Conservation (phyloP, 805 yeast genomes). For the Vanderwaltozyma polyspora region DNA sequence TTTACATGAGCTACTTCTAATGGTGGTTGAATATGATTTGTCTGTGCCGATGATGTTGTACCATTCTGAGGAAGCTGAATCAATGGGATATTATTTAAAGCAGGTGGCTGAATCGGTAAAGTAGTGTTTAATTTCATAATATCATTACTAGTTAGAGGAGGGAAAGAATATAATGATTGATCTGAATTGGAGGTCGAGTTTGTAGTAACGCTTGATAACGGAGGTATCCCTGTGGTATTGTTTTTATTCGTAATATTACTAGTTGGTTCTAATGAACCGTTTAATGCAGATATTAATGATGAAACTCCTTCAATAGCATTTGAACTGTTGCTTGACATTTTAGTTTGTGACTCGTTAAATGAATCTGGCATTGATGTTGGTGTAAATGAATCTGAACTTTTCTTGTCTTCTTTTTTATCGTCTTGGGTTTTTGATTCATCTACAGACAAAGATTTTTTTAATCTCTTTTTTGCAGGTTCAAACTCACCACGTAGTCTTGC, state of each 20-base stretch:
- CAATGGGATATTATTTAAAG: not conserved
- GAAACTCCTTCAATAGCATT: slow-evolving; percentile 9
- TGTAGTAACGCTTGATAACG: not conserved
- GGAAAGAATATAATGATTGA: not conserved
- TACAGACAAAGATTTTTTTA: not conserved
- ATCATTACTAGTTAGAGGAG: not conserved
- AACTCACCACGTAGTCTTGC: slow-evolving; percentile 18
- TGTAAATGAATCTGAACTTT: not conserved
- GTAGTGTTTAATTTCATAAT: not conserved
- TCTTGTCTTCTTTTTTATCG: not conserved
- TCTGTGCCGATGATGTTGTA: not conserved
- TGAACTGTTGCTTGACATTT: not conserved
- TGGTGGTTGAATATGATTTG: not conserved
- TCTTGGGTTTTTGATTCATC: not conserved
- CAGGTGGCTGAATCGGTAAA: not conserved
- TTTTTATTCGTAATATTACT: too few species aligned
- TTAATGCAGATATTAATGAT: slow-evolving; percentile 12
- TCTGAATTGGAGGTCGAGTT: not conserved
- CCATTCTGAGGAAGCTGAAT: not conserved
- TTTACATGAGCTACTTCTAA: not conserved
- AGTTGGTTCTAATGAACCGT: not conserved
- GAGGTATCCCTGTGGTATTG: not conserved
- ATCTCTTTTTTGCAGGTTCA: slow-evolving; percentile 7
- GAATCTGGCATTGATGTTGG: not conserved
- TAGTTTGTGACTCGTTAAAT: not conserved